Conservation (phyloP, 441 rosid species). For the Erodium chrysanthum region DNA sequence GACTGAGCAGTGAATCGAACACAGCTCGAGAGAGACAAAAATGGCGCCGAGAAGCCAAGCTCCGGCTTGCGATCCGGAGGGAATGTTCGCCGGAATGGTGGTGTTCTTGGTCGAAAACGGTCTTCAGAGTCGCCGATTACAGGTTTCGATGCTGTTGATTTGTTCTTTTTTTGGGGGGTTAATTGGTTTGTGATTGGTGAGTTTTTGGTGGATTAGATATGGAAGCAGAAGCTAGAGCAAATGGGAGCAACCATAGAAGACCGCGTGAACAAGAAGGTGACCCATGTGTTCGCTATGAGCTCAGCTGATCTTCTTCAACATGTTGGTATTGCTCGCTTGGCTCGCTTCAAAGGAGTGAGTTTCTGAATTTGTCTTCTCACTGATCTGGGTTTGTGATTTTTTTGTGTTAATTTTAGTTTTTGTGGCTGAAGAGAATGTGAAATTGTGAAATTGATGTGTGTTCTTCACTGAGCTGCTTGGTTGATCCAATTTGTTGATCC, state of each 20-base stretch:
- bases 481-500: not conserved
- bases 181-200: not conserved
- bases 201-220: conserved; percentile 38
- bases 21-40: conserved; percentile 5
- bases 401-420: not conserved
- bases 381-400: not conserved
- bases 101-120: conserved; percentile 50
- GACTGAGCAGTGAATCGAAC: not conserved
- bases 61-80: conserved; percentile 45
- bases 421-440: not conserved
- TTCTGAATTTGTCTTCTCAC: not conserved
- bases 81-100: conserved; percentile 66
- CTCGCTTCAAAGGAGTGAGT: conserved; percentile 57
- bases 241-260: conserved; percentile 61
- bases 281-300: conserved; percentile 55
- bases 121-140: conserved; percentile 70
- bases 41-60: conserved; percentile 58
- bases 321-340: conserved; percentile 27
- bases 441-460: conserved; percentile 1
- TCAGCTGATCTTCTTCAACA: conserved; percentile 36
- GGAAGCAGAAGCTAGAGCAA: conserved; percentile 81
- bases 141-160: conserved; percentile 35
- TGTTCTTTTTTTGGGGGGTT: not conserved
- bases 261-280: conserved; percentile 43
- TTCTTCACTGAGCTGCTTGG: not conserved